phyloP scores from a whole-genome alignment of 1,284 basidiomycete species.

The Pseudozyma thailandica region DNA sequence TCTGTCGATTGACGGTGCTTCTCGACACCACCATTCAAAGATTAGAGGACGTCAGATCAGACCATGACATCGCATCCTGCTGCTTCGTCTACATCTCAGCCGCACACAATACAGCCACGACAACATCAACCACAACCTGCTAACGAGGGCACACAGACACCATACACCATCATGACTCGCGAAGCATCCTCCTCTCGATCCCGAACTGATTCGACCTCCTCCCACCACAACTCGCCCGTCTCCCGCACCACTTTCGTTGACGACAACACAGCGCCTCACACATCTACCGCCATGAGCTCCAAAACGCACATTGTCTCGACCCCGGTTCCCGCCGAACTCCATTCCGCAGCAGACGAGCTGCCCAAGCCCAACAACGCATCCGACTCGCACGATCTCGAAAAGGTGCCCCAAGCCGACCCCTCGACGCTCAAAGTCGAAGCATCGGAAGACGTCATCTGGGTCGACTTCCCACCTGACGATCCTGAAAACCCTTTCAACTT shows the following conservation, averaged over 20 bases:
- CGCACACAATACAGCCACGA: background rate
- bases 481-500: slow-evolving; percentile 74
- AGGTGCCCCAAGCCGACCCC: slow-evolving; percentile 17
- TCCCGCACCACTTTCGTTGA: slow-evolving; percentile 21
- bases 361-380: background rate
- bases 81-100: background rate
- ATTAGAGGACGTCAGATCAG: too few species aligned
- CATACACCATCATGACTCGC: slow-evolving; percentile 23
- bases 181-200: slow-evolving; percentile 21
- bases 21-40: too few species aligned
- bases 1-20: too few species aligned
- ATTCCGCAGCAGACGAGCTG: slow-evolving; percentile 4
- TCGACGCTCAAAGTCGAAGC: slow-evolving; percentile 3
- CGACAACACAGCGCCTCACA: background rate
- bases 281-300: background rate
- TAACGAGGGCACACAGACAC: slow-evolving; percentile 6
- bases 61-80: too few species aligned
- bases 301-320: background rate
- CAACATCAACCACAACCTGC: background rate
- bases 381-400: slow-evolving; percentile 27
- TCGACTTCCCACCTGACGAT: slow-evolving; percentile 73
- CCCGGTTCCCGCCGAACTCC: background rate
- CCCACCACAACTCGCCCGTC: slow-evolving; percentile 21
- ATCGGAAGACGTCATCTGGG: slow-evolving; percentile 69
- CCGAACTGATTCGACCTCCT: slow-evolving; percentile 28